Percentiles rank a stretch among this genome's conserved stretches.
These are phyloP conservation scores for Chaetomium cochliodes DNA, from an alignment of 495 filamentous ascomycete genomes.

Conservation along the genomic window DNA sequence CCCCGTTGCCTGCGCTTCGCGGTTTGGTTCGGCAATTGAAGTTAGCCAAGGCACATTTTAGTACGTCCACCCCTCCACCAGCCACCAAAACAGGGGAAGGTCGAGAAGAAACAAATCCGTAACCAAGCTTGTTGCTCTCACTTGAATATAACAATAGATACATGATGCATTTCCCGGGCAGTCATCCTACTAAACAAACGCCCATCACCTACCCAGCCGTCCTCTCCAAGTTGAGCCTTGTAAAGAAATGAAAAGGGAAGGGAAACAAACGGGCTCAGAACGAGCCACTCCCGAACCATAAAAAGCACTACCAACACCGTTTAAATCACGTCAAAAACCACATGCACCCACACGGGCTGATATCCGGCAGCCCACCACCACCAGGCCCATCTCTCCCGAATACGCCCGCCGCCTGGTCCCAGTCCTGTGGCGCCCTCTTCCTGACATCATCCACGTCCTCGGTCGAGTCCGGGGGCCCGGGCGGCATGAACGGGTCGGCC, in stretches of 20 bases:
- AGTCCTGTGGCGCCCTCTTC: background rate
- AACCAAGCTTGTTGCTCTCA: background rate
- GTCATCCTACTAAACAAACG: background rate
- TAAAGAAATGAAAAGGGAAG: too few species aligned
- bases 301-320: background rate
- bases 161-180: background rate
- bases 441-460: background rate
- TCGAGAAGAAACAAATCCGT: background rate
- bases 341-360: conserved; percentile 34
- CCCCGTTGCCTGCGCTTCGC: too few species aligned
- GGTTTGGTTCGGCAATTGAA: too few species aligned
- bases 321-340: conserved; percentile 30
- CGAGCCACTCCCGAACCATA: too few species aligned
- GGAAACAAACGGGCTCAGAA: too few species aligned
- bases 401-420: background rate
- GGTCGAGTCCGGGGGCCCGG: background rate
- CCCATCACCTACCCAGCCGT: background rate
- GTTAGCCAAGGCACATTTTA: too few species aligned
- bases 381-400: background rate
- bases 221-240: background rate
- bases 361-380: conserved; percentile 13
- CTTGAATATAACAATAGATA: background rate
- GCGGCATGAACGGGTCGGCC: conserved; percentile 13
- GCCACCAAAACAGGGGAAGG: too few species aligned
- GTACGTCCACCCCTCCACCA: too few species aligned